Evolutionary conservation across 768 basidiomycete genomes (phyloP), one percentile per base, ranked within the genome.

Genomic region (Suillus cothurnatus): DNA sequence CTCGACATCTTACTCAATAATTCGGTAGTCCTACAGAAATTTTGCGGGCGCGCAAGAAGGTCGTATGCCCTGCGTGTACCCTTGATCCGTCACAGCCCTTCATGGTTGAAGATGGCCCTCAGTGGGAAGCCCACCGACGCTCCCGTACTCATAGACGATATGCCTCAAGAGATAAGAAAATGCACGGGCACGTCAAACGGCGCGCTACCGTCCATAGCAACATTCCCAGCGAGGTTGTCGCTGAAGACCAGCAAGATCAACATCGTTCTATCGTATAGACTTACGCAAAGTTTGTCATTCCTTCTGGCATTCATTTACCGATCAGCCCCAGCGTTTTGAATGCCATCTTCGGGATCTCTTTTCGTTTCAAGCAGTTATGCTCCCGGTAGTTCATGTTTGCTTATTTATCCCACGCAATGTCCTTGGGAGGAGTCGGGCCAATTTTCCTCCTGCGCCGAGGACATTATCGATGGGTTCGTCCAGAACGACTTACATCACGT

Each of bases 51-150:
- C 84, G 87, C 59, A 84, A 80, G 63, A 88, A 88, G 68, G 72
- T 83, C 7, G 76, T 86, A 5, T 95, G 93, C 73, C 70, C 81
- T 3, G 73, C 82, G 12, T 95, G 93, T 70, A 93, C 92, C 11
- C 63, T 72, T 4, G 79, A 91, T 62, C 70, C 80, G 2, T 75
- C 81, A 26, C 80, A 81, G 31, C 93, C 93, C 0, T 75, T 86
- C 17, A 84, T 91, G 81, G 85, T 94, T 76, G 84, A 92, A 58
- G 78, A 80, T 55, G 82, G 81, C 11, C 64, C 65, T 12, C 74
- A 83, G 57, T 90, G 90, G 87, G 78, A 81, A 2, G 76, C 74
- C 1, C 93, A 94, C 72, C 74, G 79, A 39, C 77, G 76, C n/a
- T 86, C 86, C 8, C 84, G 85, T 21, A 56, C 74, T 12, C 92